Evolutionary conservation across 768 basidiomycete genomes (phyloP), one percentile per base, ranked within the genome.

Genomic region (Punctularia strigosozonata): DNA sequence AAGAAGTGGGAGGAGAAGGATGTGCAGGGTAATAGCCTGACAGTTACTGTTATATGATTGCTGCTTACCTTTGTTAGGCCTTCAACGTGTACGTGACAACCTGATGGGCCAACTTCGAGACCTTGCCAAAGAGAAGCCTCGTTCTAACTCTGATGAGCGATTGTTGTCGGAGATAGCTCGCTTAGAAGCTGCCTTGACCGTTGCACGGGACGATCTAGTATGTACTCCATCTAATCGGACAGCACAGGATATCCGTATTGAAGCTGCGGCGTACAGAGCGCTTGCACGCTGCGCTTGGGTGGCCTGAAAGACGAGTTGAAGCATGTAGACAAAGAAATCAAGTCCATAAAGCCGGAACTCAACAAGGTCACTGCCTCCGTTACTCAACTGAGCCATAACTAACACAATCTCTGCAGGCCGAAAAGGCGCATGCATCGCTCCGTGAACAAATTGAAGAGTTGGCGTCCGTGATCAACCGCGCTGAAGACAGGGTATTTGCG

Each of bases 1-100:
- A 85, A 86, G 62, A 90, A 88, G 53, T 97, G 90, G 82, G 88
- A 94, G 43, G 94, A 98, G 55, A 84, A 83, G 50, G 91, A 95
- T 48, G 73, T 97, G 3, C 79, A 88, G 59, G 84, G 90, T 87
- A 46, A 31, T 12, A 7, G 65, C 19, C 54, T 66, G 22, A 59
- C 51, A 20, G 24, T n/a, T 15, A n/a, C 25, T 31, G 24, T 37
- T 36, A 15, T 17, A 34, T 38, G 18, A 24, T 32, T 26, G 41
- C 31, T 32, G 14, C n/a, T 17, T 24, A 51, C 14, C 12, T 6
- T 10, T 33, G 3, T n/a, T 33, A 66, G 75, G 64, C 23, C 61
- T 78, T 12, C 60, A 65, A 20, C 78, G 83, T 30, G 68, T 69
- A 26, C 74, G 83, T 32, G 86, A 91, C 46, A 69, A 63, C 14